A percentile compares a stretch with the other conserved stretches of the same genome.
Evolutionary conservation across 2,329 filamentous ascomycete genomes (phyloP).

Genomic region (Clonostachys sp.): DNA sequence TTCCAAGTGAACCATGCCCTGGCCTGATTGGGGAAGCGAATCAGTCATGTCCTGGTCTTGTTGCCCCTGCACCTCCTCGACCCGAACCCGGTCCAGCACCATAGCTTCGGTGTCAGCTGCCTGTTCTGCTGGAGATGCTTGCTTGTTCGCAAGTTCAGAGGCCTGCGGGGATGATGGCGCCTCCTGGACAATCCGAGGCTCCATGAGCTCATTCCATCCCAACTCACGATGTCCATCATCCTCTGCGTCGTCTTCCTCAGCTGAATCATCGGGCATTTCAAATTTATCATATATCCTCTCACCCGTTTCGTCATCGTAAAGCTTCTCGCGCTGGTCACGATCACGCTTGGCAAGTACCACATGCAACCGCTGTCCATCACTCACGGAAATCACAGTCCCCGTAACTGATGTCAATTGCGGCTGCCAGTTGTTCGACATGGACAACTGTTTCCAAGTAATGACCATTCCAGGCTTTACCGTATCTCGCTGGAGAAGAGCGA

Average conservation of each 20-base stretch:
- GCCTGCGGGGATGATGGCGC: constrained; percentile 7
- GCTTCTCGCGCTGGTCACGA: constrained; percentile 50
- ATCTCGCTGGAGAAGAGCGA: constrained; percentile 43
- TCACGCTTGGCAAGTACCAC: constrained; percentile 69
- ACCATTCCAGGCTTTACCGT: constrained; percentile 55
- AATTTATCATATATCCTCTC: constrained; percentile 73
- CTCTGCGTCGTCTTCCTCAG: constrained; percentile 53
- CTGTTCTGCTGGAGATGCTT: too few relatives aligned
- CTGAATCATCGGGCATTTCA: constrained; percentile 59
- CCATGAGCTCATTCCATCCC: constrained; percentile 57
- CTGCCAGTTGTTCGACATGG: constrained; percentile 60
- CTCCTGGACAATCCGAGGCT: constrained; percentile 58
- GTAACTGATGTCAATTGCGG: constrained; percentile 62
- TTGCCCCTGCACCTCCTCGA: too few relatives aligned
- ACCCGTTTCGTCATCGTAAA: constrained; percentile 63
- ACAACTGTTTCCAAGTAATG: constrained; percentile 64
- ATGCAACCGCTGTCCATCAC: constrained; percentile 45
- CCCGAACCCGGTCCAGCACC: too few relatives aligned
- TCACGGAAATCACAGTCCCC: constrained; percentile 56
- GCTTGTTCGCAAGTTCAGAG: too few relatives aligned
- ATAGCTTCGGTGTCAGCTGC: too few relatives aligned
- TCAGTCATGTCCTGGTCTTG: too few relatives aligned
- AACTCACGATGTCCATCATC: constrained; percentile 59
- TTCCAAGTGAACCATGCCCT: too few relatives aligned
- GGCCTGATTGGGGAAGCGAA: too few relatives aligned